Conservation (phyloP, 202 grass and related monocot species). For the Miscanthus sacchariflorus region DNA sequence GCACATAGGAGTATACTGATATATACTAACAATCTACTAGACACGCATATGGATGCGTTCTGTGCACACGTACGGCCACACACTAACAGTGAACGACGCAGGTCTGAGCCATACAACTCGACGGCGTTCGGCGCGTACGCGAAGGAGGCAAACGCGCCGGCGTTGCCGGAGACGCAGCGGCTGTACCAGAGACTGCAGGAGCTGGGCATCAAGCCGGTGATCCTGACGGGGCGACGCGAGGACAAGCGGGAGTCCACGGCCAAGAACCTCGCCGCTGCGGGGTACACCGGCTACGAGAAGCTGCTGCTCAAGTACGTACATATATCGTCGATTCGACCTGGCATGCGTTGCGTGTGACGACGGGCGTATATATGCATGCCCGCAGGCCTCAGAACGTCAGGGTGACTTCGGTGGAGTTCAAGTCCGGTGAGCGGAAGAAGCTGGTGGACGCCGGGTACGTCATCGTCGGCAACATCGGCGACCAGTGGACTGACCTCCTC, state of each 20-base stretch:
- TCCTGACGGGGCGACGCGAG: slow-evolving; percentile 46
- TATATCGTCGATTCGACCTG: background rate
- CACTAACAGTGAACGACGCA: background rate
- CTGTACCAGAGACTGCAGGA: slow-evolving; percentile 33
- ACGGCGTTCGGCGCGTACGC: slow-evolving; percentile 4
- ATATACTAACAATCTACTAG: too few relatives aligned
- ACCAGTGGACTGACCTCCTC: slow-evolving; percentile 73
- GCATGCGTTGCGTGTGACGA: too few relatives aligned
- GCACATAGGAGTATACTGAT: too few relatives aligned
- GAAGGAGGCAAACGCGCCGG: slow-evolving; percentile 8
- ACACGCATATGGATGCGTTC: too few relatives aligned
- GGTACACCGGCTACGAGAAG: slow-evolving; percentile 43
- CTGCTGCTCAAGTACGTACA: slow-evolving; percentile 45
- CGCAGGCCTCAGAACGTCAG: background rate
- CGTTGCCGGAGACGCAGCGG: slow-evolving; percentile 35
- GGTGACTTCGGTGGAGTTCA: background rate
- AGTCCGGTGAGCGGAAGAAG: slow-evolving; percentile 60
- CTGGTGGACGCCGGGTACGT: slow-evolving; percentile 43
- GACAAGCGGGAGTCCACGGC: slow-evolving; percentile 15
- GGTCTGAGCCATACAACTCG: slow-evolving; percentile 17
- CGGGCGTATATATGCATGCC: background rate
- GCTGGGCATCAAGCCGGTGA: slow-evolving; percentile 51
- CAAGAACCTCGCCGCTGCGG: slow-evolving; percentile 10
- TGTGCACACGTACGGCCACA: too few relatives aligned
- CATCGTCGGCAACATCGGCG: slow-evolving; percentile 72